Base-by-base conservation (phyloP, 805 yeast genomes). In the Wickerhamiella hasegawae region DNA sequence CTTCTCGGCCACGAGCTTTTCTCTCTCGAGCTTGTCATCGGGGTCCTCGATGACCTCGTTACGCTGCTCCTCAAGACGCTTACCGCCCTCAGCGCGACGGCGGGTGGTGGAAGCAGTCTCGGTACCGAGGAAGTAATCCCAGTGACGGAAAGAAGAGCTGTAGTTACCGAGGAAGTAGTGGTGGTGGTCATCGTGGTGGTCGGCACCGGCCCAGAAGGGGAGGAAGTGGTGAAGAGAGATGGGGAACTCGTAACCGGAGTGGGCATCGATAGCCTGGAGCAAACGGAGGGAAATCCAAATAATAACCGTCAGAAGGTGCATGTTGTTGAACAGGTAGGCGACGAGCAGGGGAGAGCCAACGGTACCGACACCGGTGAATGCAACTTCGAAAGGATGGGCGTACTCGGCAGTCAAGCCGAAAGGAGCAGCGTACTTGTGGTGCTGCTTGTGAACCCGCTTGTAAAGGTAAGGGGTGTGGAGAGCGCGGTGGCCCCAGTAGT, bases 171-270 rank as follows among this genome's bases (percentile, higher is more conserved):
- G 79, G 60, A 87, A 87, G 63, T 78, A 84, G 57, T 81, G 93
- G 58, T 87, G 98, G 56, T 87, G 98, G 60, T 81, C 81, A 59
- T 87, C 98, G 57, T 87, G 97, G 60, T 87, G 97, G 52, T 81
- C 95, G 17, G 96, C 95, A 45, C 97, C 97, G 3, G 96, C 94
- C 96, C 97, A 85, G 62, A 90, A 71, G 33, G 96, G 96, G 41
- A 87, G 55, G 60, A 87, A 73, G 55, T 84, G 83, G 61, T 83
- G 90, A 53, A 87, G 67, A 4, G 95, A 82, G 82, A 92, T 76
- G 43, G 98, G 97, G 73, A 87, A 87, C 56, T 87, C 97, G 60
- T 87, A 90, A 40, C 97, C 98, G 10, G 96, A 84, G 59, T 87
- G 98, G 18, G 96, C 78, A 57, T 87, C 98, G 40, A 87, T 87